Percentiles rank a stretch among this genome's conserved stretches.
These are phyloP conservation scores for Termitomyces sp. DNA, from an alignment of 768 basidiomycete genomes.

Conservation along the genomic window DNA sequence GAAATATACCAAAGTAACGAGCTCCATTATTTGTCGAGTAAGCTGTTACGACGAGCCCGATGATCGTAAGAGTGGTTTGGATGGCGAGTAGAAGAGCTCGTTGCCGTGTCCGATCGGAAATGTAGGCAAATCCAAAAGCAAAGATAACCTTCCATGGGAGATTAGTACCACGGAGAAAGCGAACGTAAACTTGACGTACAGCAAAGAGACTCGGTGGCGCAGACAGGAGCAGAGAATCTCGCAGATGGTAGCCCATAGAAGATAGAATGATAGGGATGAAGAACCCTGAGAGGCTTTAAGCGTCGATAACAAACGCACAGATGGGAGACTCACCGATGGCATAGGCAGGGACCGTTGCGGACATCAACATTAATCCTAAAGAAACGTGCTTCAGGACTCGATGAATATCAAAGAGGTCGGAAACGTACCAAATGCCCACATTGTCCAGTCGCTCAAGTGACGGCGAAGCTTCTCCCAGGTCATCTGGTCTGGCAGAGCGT, in stretches of 20 bases:
- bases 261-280: slow-evolving; percentile 33
- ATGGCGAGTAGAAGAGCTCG: slow-evolving; percentile 31
- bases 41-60: slow-evolving; percentile 30
- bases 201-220: slow-evolving; percentile 33
- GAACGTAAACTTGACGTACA: slow-evolving; percentile 25
- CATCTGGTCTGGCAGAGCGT: slow-evolving; percentile 32
- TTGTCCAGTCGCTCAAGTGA: slow-evolving; percentile 32
- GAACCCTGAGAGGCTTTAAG: slow-evolving; percentile 10
- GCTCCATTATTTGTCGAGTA: slow-evolving; percentile 24
- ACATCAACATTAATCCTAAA: slow-evolving; percentile 34
- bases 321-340: slow-evolving; percentile 21
- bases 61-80: slow-evolving; percentile 28
- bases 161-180: slow-evolving; percentile 22
- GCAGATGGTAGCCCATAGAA: slow-evolving; percentile 29
- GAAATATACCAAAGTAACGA: slow-evolving; percentile 27
- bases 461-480: slow-evolving; percentile 25
- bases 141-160: slow-evolving; percentile 24
- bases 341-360: slow-evolving; percentile 34
- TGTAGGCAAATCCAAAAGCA: slow-evolving; percentile 34
- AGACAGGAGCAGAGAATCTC: slow-evolving; percentile 27
- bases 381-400: neutral
- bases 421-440: slow-evolving; percentile 32
- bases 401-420: no score
- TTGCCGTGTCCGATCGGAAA: slow-evolving; percentile 33
- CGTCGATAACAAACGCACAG: neutral